phyloP scores from a whole-genome alignment of 2,329 filamentous ascomycete genomes.

The Arachnopeziza araneosa region DNA sequence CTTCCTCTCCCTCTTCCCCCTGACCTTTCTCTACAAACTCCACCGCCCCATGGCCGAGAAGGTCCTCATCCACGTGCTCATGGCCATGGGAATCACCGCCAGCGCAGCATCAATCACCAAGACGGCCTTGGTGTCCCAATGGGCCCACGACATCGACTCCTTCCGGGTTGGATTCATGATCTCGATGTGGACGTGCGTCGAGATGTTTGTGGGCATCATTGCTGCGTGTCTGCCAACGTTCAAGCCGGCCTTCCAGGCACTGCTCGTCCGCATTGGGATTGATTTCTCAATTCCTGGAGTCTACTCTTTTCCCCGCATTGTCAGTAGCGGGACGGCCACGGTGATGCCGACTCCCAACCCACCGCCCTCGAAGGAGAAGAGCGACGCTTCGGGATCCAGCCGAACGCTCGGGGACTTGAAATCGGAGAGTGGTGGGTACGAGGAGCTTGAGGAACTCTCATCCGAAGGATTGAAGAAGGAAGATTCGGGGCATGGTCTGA shows the following conservation, averaged over 20 bases:
- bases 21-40: slow-evolving; percentile 4
- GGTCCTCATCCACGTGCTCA: slow-evolving; percentile 1
- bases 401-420: neutral
- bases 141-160: neutral
- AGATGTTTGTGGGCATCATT: slow-evolving; percentile 3
- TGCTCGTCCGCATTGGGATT: slow-evolving; percentile 11
- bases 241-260: neutral
- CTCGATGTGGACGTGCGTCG: neutral
- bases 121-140: neutral
- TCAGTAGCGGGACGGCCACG: neutral
- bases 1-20: slow-evolving; percentile 5
- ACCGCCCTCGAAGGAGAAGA: neutral
- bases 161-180: neutral
- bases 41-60: slow-evolving; percentile 2
- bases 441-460: neutral
- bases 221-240: slow-evolving; percentile 3
- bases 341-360: neutral
- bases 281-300: neutral
- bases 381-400: neutral
- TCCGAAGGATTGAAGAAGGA: neutral
- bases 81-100: slow-evolving; percentile 4
- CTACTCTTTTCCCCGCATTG: neutral
- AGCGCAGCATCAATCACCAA: slow-evolving; percentile 3
- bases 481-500: neutral
- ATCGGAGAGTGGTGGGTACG: neutral